These are phyloP conservation scores for Scenedesmus sp. DNA, from an alignment of 163 green algal genomes.

Conservation along the genomic window DNA sequence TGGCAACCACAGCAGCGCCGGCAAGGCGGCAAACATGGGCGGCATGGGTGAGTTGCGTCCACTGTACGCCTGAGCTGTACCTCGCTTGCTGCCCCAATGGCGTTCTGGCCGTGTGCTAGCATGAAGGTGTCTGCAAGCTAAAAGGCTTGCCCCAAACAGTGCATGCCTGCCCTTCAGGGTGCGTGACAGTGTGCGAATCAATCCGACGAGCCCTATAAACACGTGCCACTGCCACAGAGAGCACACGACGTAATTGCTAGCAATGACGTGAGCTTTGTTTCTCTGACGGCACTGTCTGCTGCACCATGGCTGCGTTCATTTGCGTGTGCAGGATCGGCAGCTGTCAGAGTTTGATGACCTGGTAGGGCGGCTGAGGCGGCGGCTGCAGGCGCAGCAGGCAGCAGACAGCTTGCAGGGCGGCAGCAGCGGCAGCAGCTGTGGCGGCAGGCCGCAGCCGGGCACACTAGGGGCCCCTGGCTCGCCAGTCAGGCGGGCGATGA, in stretches of 20 bases:
- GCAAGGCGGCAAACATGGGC: neutral
- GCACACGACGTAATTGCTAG: too few species aligned
- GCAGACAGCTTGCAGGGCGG: neutral
- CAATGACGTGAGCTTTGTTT: too few species aligned
- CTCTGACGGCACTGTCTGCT: too few species aligned
- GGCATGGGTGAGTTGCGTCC: neutral
- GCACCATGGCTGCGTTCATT: neutral
- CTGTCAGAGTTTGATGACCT: slow-evolving; percentile 32
- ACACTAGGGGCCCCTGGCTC: neutral
- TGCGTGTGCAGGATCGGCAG: slow-evolving; percentile 23
- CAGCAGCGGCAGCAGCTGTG: slow-evolving; percentile 15
- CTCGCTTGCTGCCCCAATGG: neutral
- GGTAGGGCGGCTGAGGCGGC: slow-evolving; percentile 4
- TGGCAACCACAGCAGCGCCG: neutral
- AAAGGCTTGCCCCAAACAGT: too few species aligned
- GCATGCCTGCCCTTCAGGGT: too few species aligned
- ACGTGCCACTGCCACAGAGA: too few species aligned
- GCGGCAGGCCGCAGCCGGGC: neutral
- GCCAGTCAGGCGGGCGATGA: neutral
- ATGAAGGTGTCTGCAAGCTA: too few species aligned
- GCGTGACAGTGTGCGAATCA: too few species aligned
- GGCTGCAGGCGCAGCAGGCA: slow-evolving; percentile 8
- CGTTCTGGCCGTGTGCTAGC: neutral
- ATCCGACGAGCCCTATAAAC: too few species aligned
- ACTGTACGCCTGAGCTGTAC: neutral